Evolutionary conservation across 2,329 filamentous ascomycete species (phyloP).

Genomic region (Ascochyta pisi): DNA sequence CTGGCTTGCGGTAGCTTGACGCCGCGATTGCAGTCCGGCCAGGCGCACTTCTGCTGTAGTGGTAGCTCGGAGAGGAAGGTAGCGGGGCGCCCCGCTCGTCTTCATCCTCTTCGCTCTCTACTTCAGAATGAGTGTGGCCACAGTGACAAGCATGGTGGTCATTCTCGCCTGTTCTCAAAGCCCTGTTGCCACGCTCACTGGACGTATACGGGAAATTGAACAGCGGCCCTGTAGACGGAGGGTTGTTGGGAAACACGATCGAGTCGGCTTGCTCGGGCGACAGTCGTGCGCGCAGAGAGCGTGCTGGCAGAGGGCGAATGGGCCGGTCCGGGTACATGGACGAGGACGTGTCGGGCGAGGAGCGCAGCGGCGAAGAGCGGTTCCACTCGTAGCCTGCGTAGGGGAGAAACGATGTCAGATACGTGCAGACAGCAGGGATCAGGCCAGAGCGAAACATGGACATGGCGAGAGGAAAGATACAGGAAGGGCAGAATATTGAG

Average conservation of each 20-base stretch:
- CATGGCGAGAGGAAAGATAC: conserved; percentile 24
- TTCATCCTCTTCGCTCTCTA: conserved; percentile 67
- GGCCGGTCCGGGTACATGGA: conserved; percentile 86
- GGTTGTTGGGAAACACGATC: conserved; percentile 81
- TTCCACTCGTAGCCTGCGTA: conserved; percentile 52
- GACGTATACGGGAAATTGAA: conserved; percentile 71
- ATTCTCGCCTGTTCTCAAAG: conserved; percentile 58
- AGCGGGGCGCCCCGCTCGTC: conserved; percentile 53
- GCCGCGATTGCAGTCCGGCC: conserved; percentile 35
- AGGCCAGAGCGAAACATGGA: conserved; percentile 28
- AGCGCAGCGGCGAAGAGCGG: conserved; percentile 50
- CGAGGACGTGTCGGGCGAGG: conserved; percentile 73
- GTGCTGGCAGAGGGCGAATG: conserved; percentile 90
- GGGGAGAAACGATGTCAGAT: conserved; percentile 45
- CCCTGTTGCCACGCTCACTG: conserved; percentile 36
- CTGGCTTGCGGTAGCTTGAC: conserved; percentile 50
- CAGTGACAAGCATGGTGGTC: conserved; percentile 58
- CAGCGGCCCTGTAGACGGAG: conserved; percentile 73
- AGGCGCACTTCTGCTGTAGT: conserved; percentile 43
- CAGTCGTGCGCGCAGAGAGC: conserved; percentile 84
- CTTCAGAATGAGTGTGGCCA: conserved; percentile 55
- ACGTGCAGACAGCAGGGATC: conserved; percentile 34
- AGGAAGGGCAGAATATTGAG: conserved; percentile 29
- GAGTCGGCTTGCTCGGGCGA: conserved; percentile 83
- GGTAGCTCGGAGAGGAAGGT: conserved; percentile 51